These are phyloP conservation scores for Atalantia buxifolia DNA, from an alignment of 345 rosid species.

Conservation along the genomic window DNA sequence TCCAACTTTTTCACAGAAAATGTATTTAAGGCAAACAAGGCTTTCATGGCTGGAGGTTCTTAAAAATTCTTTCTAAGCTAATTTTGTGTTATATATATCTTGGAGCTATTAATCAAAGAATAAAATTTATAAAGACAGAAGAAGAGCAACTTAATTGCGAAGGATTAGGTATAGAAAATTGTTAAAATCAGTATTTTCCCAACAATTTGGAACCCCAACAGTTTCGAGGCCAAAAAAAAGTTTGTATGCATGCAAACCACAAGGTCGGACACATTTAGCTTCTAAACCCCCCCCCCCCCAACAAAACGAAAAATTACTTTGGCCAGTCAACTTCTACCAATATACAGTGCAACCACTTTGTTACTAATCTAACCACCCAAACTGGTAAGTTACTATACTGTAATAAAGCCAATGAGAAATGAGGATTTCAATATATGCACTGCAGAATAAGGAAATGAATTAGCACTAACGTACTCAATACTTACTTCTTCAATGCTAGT, in stretches of 20 bases:
- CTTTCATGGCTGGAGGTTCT: not conserved
- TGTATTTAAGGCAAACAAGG: not conserved
- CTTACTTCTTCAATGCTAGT: constrained; percentile 95
- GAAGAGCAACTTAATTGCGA: not conserved
- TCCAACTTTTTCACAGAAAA: not conserved
- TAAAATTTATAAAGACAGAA: not conserved
- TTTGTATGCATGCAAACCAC: not conserved
- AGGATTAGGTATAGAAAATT: not conserved
- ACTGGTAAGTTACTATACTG: not conserved
- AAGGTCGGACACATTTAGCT: not conserved
- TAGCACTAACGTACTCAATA: constrained; percentile 8
- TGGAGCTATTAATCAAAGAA: not conserved
- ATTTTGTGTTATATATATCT: not conserved
- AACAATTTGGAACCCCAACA: not conserved
- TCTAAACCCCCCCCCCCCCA: not conserved
- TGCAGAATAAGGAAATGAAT: constrained; percentile 5
- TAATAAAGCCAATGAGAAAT: not conserved
- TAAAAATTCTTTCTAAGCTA: not conserved
- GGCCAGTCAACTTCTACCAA: not conserved
- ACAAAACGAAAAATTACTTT: not conserved
- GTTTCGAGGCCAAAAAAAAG: not conserved
- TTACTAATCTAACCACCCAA: not conserved
- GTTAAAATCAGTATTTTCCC: not conserved
- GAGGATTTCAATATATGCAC: not conserved
- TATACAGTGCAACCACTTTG: not conserved